These are phyloP conservation scores for Coniochaeta sp. DNA, from an alignment of 2,329 filamentous ascomycete genomes.

Conservation along the genomic window DNA sequence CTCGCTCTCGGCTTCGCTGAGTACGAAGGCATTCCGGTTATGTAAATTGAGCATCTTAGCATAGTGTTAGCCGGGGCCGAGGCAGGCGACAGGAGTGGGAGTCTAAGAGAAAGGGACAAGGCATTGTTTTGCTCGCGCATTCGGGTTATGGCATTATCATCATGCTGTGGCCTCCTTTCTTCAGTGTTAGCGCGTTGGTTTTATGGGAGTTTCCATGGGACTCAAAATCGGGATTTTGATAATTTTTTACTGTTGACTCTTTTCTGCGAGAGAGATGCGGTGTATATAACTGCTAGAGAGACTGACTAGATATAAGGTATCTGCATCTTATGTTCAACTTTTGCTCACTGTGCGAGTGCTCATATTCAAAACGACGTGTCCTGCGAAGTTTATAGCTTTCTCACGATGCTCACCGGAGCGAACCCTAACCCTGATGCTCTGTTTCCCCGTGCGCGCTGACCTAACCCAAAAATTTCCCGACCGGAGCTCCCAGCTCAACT, in stretches of 20 bases:
- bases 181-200: not conserved
- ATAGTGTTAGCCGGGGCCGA: not conserved
- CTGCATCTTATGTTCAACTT: too few species aligned
- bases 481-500: not conserved
- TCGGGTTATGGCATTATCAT: not conserved
- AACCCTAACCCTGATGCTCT: too few species aligned
- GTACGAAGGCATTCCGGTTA: slow-evolving; percentile 74
- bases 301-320: not conserved
- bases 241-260: not conserved
- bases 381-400: too few species aligned
- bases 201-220: not conserved
- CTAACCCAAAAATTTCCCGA: not conserved
- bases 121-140: slow-evolving; percentile 1
- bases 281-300: not conserved
- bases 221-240: not conserved
- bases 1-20: slow-evolving; percentile 81
- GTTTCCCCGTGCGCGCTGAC: too few species aligned
- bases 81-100: not conserved
- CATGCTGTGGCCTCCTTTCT: not conserved
- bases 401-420: too few species aligned
- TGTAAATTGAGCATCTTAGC: slow-evolving; percentile 26
- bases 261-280: not conserved
- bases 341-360: too few species aligned
- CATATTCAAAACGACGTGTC: too few species aligned
- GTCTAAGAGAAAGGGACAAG: not conserved